These are phyloP conservation scores for Cephalotrichum gorgonifer DNA, from an alignment of 2,329 filamentous ascomycete species.

Conservation along the genomic window DNA sequence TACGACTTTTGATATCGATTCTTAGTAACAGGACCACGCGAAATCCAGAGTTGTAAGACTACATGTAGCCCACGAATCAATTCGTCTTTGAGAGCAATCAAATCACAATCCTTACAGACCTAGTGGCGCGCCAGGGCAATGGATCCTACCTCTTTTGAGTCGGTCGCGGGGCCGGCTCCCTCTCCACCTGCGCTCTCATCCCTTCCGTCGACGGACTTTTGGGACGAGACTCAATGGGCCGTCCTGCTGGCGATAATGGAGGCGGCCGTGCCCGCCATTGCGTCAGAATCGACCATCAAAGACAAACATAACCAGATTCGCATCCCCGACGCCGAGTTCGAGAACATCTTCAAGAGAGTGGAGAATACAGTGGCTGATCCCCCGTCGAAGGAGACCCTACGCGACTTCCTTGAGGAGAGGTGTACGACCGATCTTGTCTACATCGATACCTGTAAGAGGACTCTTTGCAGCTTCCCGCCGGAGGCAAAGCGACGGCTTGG, in stretches of 20 bases:
- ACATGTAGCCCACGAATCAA: no score
- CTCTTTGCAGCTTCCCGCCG: constrained; percentile 24
- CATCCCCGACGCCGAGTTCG: constrained; percentile 39
- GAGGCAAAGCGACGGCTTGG: constrained; percentile 24
- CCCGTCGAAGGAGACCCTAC: constrained; percentile 31
- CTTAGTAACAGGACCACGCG: no score
- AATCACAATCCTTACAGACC: no score
- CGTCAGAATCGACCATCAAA: constrained; percentile 18
- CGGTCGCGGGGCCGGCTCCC: background rate
- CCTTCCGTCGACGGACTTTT: constrained; percentile 21
- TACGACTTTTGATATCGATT: no score
- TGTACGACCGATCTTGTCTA: constrained; percentile 43
- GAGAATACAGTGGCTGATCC: constrained; percentile 23
- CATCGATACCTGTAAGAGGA: constrained; percentile 33
- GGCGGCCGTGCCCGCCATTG: constrained; percentile 49
- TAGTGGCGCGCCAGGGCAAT: background rate
- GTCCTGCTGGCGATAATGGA: constrained; percentile 44
- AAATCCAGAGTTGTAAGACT: no score
- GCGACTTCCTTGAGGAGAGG: constrained; percentile 41
- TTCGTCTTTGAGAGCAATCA: no score
- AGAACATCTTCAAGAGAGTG: constrained; percentile 28
- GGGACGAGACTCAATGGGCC: constrained; percentile 40
- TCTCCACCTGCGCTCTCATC: constrained; percentile 6
- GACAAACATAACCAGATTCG: constrained; percentile 30
- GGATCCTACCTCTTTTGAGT: background rate